Percentiles rank a stretch among this genome's conserved stretches.
Conservation (phyloP, 2,329 filamentous ascomycete genomes). For the Fusarium sp. region DNA sequence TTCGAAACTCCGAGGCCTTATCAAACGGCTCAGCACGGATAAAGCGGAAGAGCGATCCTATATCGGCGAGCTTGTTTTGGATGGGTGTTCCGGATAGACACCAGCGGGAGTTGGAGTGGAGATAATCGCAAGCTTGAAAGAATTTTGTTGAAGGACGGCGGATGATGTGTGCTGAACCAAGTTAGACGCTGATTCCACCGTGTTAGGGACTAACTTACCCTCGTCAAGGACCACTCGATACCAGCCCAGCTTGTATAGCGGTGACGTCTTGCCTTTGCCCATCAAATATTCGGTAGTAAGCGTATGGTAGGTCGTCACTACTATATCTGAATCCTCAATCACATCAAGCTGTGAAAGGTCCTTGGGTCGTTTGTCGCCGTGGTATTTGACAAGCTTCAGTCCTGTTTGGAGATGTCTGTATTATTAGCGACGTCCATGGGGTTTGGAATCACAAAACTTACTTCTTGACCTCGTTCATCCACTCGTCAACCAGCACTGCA, state of each 20-base stretch:
- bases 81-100: slow-evolving; percentile 65
- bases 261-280: background rate
- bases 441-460: too few relatives aligned
- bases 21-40: slow-evolving; percentile 7
- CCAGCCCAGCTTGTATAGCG: slow-evolving; percentile 46
- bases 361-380: background rate
- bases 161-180: slow-evolving; percentile 57
- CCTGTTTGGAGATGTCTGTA: background rate
- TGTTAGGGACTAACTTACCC: slow-evolving; percentile 47
- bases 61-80: slow-evolving; percentile 64
- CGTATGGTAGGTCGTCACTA: slow-evolving; percentile 11
- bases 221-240: slow-evolving; percentile 58
- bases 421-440: too few relatives aligned
- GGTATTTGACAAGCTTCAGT: background rate
- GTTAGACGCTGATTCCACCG: background rate
- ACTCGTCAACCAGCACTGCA: slow-evolving; percentile 11
- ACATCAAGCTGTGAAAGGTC: background rate
- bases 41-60: slow-evolving; percentile 45
- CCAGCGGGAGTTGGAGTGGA: slow-evolving; percentile 60
- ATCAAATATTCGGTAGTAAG: slow-evolving; percentile 4
- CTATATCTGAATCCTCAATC: background rate
- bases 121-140: slow-evolving; percentile 54
- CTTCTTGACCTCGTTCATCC: slow-evolving; percentile 10
- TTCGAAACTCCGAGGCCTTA: background rate
- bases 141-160: slow-evolving; percentile 57